These are phyloP conservation scores for Cinnamomum chago DNA, from an alignment of 164 flowering plant species.

Conservation along the genomic window DNA sequence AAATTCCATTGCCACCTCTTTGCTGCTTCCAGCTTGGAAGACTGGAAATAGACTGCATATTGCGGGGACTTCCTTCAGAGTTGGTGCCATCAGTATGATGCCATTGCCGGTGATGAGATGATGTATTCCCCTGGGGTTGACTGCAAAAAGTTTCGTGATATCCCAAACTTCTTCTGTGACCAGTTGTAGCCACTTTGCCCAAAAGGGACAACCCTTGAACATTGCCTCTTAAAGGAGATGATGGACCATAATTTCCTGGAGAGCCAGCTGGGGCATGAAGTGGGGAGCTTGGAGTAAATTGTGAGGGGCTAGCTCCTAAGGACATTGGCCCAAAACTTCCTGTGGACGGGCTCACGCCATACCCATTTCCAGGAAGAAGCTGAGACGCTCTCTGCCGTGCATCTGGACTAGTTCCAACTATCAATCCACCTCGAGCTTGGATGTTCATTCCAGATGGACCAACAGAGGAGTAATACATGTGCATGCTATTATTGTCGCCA, in stretches of 20 bases:
- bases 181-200: constrained; percentile 58
- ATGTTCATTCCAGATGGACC: constrained; percentile 73
- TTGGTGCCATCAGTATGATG: constrained; percentile 33
- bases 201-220: constrained; percentile 75
- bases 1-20: constrained; percentile 35
- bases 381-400: constrained; percentile 54
- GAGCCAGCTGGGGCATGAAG: constrained; percentile 67
- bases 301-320: constrained; percentile 93
- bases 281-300: constrained; percentile 74
- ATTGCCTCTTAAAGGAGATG: constrained; percentile 85
- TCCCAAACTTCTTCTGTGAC: constrained; percentile 76
- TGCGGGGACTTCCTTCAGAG: constrained; percentile 52
- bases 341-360: constrained; percentile 78
- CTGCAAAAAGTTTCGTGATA: constrained; percentile 32
- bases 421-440: constrained; percentile 53
- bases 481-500: constrained; percentile 60
- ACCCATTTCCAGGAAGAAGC: constrained; percentile 63
- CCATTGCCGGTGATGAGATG: constrained; percentile 57
- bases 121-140: constrained; percentile 43
- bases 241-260: constrained; percentile 78
- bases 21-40: constrained; percentile 50
- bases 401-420: constrained; percentile 86
- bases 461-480: constrained; percentile 77
- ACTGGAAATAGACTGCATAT: constrained; percentile 36
- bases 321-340: constrained; percentile 64